phyloP scores from a whole-genome alignment of 768 basidiomycete genomes.

The Suillus weaverae region DNA sequence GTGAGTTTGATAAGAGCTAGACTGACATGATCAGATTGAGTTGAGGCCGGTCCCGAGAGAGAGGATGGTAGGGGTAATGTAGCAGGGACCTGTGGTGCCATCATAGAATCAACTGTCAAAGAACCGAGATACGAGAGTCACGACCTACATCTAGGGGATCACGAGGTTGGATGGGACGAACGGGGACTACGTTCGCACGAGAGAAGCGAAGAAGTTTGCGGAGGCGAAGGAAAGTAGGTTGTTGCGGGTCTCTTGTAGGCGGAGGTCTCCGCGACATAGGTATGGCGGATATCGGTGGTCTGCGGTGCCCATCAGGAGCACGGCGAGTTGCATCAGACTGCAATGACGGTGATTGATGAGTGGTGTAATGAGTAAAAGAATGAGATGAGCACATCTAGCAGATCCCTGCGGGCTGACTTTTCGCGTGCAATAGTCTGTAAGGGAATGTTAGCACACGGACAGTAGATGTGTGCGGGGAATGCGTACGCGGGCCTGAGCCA shows the following conservation, averaged over 20 bases:
- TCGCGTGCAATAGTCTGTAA: too few species aligned
- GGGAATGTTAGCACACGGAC: too few species aligned
- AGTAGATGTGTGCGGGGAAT: too few species aligned
- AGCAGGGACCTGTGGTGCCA: neutral
- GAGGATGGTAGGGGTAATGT: neutral
- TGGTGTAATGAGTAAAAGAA: too few species aligned
- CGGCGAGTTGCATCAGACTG: neutral
- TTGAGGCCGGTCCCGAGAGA: neutral
- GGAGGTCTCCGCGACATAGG: neutral
- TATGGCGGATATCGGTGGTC: neutral
- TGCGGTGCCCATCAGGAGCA: neutral
- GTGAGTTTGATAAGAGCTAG: neutral
- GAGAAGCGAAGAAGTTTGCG: neutral
- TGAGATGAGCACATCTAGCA: too few species aligned
- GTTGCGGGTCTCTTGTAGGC: neutral
- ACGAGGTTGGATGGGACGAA: neutral
- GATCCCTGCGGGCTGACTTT: neutral
- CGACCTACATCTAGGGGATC: neutral
- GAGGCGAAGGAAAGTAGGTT: neutral
- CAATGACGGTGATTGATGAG: neutral
- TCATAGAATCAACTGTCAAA: neutral
- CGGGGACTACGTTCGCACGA: neutral
- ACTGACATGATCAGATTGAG: neutral
- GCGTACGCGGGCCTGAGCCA: neutral
- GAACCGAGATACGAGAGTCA: neutral